Conservation (phyloP, 164 flowering plant species). For the Platanus orientalis region DNA sequence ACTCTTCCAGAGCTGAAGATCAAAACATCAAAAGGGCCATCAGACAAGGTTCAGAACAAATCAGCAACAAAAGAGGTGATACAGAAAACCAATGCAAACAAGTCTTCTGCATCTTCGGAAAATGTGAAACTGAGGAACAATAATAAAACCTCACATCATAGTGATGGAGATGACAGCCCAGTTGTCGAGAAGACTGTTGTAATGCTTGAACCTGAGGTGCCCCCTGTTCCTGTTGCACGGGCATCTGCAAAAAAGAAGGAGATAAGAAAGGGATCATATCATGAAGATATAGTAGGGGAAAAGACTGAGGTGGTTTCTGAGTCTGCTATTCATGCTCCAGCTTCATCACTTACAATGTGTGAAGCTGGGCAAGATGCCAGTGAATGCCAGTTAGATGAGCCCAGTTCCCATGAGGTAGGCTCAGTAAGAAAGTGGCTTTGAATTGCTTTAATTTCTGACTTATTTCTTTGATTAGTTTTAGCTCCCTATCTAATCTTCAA, state of each 20-base stretch:
- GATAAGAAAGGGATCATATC: constrained; percentile 11
- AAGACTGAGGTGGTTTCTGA: constrained; percentile 23
- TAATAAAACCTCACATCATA: constrained; percentile 20
- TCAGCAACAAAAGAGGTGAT: constrained; percentile 30
- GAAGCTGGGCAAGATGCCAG: constrained; percentile 24
- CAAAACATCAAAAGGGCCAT: constrained; percentile 37
- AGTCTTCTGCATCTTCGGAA: constrained; percentile 25
- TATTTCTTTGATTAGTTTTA: background rate
- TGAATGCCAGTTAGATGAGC: constrained; percentile 20
- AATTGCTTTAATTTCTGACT: background rate
- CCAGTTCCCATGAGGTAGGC: constrained; percentile 39
- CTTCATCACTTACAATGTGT: constrained; percentile 28
- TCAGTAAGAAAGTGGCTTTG: background rate
- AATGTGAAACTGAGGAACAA: constrained; percentile 21
- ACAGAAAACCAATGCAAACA: constrained; percentile 28
- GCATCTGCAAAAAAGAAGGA: constrained; percentile 28
- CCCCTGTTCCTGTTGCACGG: constrained; percentile 23
- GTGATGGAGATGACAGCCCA: constrained; percentile 47
- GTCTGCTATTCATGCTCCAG: constrained; percentile 35
- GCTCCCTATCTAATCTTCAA: background rate
- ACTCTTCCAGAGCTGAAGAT: constrained; percentile 76
- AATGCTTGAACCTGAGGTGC: constrained; percentile 60
- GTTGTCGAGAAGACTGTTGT: constrained; percentile 78
- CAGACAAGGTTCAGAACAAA: constrained; percentile 23
- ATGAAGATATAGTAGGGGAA: constrained; percentile 15